A percentile compares a stretch with the other conserved stretches of the same genome.
phyloP scores from a whole-genome alignment of 176 grass and related monocot species.

The Guadua angustifolia region DNA sequence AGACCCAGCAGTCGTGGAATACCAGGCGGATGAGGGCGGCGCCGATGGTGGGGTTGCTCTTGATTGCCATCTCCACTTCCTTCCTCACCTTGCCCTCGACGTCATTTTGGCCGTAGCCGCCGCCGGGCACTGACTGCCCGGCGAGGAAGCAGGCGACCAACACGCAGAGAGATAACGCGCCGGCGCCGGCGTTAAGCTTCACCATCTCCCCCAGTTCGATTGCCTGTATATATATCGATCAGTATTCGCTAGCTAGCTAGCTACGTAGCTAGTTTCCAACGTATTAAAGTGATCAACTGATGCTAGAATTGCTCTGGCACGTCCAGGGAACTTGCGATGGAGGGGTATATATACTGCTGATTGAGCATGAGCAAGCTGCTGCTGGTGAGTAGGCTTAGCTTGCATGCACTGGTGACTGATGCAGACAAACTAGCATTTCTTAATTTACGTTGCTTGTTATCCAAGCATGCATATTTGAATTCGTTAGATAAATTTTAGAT shows the following conservation, averaged over 20 bases:
- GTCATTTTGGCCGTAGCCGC: neutral
- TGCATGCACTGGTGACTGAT: neutral
- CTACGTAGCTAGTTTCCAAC: neutral
- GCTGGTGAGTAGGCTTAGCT: neutral
- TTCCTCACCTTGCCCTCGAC: slow-evolving; percentile 15
- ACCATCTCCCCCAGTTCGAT: neutral
- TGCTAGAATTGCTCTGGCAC: neutral
- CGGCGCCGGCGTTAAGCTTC: neutral
- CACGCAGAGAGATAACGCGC: neutral
- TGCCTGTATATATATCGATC: neutral
- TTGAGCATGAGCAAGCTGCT: neutral
- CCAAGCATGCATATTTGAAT: neutral
- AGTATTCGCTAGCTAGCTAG: neutral
- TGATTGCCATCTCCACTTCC: slow-evolving; percentile 32
- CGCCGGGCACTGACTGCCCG: neutral
- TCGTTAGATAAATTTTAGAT: neutral
- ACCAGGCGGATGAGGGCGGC: slow-evolving; percentile 58
- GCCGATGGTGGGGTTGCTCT: slow-evolving; percentile 3
- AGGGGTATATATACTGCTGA: neutral
- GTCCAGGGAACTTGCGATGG: neutral
- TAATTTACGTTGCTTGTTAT: neutral
- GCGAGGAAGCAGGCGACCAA: neutral
- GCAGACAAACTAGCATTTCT: neutral
- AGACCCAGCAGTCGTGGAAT: slow-evolving; percentile 65
- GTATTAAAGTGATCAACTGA: neutral